Percentiles rank a stretch among this genome's conserved stretches.
Conservation (phyloP, 2,329 filamentous ascomycete genomes). For the Colletotrichum cuscutae region DNA sequence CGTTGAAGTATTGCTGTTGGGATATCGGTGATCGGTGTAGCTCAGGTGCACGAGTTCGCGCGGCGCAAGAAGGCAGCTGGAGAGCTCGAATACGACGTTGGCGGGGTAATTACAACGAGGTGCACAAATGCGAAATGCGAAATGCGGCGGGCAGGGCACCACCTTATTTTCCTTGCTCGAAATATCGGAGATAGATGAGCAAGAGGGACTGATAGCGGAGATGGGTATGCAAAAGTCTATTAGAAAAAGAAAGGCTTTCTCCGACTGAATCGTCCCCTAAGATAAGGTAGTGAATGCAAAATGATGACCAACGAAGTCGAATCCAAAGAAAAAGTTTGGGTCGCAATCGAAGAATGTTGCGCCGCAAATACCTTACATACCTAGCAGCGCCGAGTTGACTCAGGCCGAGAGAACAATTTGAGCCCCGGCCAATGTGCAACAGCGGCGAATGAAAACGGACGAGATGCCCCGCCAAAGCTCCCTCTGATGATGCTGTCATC, state of each 20-base stretch:
- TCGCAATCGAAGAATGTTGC: constrained; percentile 9
- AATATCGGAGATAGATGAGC: neutral
- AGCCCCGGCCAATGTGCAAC: neutral
- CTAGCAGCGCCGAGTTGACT: constrained; percentile 13
- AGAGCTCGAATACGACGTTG: constrained; percentile 32
- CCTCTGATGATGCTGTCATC: constrained; percentile 2
- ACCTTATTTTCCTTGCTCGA: neutral
- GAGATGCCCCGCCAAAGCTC: constrained; percentile 23
- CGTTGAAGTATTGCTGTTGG: neutral
- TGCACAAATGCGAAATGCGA: constrained; percentile 17
- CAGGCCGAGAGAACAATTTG: constrained; percentile 28
- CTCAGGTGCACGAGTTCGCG: neutral
- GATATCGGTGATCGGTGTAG: neutral
- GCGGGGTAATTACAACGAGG: constrained; percentile 18
- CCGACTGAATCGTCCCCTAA: neutral
- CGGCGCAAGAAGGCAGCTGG: neutral
- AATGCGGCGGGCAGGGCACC: neutral
- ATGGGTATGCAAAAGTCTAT: neutral
- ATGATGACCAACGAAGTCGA: neutral
- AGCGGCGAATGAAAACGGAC: constrained; percentile 27
- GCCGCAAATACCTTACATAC: neutral
- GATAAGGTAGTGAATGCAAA: neutral
- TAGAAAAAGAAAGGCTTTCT: neutral
- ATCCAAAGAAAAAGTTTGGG: neutral
- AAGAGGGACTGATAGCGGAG: neutral